Conservation (phyloP, 2,329 filamentous ascomycete genomes). For the Emericellopsis cladophorae region DNA sequence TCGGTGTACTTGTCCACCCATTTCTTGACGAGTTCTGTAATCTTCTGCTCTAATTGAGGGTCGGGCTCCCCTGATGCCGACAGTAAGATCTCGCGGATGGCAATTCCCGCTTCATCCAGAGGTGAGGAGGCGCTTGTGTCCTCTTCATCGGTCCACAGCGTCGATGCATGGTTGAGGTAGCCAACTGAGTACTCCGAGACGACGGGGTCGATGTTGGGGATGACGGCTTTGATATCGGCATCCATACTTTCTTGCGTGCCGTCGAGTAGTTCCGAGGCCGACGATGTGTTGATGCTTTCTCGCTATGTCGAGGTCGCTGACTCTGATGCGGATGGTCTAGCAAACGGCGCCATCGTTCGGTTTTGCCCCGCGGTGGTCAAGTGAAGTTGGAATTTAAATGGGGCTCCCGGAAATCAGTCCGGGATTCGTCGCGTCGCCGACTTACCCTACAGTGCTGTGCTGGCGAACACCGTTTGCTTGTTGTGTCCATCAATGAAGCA, state of each 20-base stretch:
- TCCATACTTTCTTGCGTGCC: slow-evolving; percentile 48
- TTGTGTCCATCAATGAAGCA: too few relatives aligned
- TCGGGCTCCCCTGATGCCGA: slow-evolving; percentile 84
- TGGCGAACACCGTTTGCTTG: too few relatives aligned
- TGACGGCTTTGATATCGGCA: slow-evolving; percentile 69
- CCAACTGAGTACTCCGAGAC: slow-evolving; percentile 88
- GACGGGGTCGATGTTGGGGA: slow-evolving; percentile 79
- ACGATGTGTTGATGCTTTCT: too few relatives aligned
- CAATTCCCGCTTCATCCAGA: slow-evolving; percentile 68
- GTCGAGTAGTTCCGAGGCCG: too few relatives aligned
- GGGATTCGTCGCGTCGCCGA: too few relatives aligned
- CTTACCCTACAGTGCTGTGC: too few relatives aligned
- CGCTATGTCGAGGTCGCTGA: too few relatives aligned
- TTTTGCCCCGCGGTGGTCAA: too few relatives aligned
- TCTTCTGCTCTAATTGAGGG: slow-evolving; percentile 57
- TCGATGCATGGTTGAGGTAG: slow-evolving; percentile 88
- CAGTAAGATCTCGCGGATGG: slow-evolving; percentile 77
- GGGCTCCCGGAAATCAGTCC: too few relatives aligned
- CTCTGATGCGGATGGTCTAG: too few relatives aligned
- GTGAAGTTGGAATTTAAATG: too few relatives aligned
- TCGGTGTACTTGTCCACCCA: slow-evolving; percentile 75
- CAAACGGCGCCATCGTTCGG: too few relatives aligned
- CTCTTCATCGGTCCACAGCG: slow-evolving; percentile 61
- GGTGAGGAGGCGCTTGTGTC: slow-evolving; percentile 61
- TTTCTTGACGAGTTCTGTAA: slow-evolving; percentile 75